These are phyloP conservation scores for Clonostachys sp. DNA, from an alignment of 2,329 filamentous ascomycete genomes.

Conservation along the genomic window DNA sequence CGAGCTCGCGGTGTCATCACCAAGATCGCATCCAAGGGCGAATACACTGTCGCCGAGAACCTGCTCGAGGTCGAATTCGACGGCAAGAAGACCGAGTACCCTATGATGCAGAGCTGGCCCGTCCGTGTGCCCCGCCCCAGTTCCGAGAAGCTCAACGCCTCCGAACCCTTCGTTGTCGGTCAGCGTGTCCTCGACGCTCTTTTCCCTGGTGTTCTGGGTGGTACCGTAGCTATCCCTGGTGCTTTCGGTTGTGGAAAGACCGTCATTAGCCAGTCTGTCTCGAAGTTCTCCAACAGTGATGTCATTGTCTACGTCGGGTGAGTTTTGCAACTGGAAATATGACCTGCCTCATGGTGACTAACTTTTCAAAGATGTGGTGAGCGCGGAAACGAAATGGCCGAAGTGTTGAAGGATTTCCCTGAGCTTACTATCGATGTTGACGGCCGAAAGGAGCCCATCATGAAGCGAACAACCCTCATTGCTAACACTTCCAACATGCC, in stretches of 20 bases:
- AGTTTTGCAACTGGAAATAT: slow-evolving; percentile 25
- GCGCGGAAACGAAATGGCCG: slow-evolving; percentile 98
- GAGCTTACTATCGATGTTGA: slow-evolving; percentile 94
- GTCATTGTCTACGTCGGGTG: slow-evolving; percentile 93
- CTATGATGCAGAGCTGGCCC: slow-evolving; percentile 99
- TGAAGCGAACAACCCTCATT: slow-evolving; percentile 98
- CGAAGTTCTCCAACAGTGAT: slow-evolving; percentile 99
- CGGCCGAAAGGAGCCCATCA: slow-evolving; percentile 95
- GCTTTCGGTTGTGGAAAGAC: slow-evolving; percentile 99
- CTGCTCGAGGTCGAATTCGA: slow-evolving; percentile 96
- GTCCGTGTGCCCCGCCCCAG: slow-evolving; percentile 92
- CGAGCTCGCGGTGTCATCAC: slow-evolving; percentile 89
- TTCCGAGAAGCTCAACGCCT: slow-evolving; percentile 85
- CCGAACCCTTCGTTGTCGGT: slow-evolving; percentile 90
- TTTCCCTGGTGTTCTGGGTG: slow-evolving; percentile 94
- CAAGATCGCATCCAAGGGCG: slow-evolving; percentile 81
- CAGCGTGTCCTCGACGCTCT: slow-evolving; percentile 95
- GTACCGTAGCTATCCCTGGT: slow-evolving; percentile 95
- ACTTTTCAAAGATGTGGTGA: slow-evolving; percentile 57
- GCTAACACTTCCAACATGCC: slow-evolving; percentile 99
- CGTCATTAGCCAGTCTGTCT: slow-evolving; percentile 96
- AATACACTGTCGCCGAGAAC: slow-evolving; percentile 91
- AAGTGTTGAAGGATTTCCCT: slow-evolving; percentile 99
- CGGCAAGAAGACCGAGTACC: slow-evolving; percentile 87
- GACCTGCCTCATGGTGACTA: background rate